A percentile compares a stretch with the other conserved stretches of the same genome.
Evolutionary conservation across 371 early-diverging fungal species (phyloP).

Genomic region (Rhizopus arrhizus): DNA sequence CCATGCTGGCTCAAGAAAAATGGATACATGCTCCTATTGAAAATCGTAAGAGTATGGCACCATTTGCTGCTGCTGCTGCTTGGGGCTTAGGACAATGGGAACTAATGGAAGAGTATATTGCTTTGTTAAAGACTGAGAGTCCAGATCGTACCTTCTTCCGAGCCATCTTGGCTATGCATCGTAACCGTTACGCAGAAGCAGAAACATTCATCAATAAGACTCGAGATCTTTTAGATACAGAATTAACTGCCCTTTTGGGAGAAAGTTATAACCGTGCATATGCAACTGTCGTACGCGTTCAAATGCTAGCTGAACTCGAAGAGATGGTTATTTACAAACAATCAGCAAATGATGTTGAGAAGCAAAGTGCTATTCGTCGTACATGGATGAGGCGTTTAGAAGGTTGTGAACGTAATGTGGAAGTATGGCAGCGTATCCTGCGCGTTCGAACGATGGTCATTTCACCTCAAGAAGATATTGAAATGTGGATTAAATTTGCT

Average conservation of each 20-base stretch:
- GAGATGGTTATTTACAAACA: conserved; percentile 93
- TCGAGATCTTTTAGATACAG: conserved; percentile 86
- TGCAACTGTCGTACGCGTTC: conserved; percentile 84
- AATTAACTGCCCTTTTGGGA: conserved; percentile 85
- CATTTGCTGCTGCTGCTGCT: conserved; percentile 90
- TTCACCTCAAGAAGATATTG: conserved; percentile 89
- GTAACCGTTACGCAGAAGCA: conserved; percentile 80
- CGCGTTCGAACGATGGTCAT: conserved; percentile 89
- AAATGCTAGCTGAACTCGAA: conserved; percentile 96
- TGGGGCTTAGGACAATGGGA: conserved; percentile 95
- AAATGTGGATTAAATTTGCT: conserved; percentile 95
- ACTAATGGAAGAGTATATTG: conserved; percentile 88
- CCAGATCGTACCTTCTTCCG: conserved; percentile 77
- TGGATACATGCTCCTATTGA: conserved; percentile 70
- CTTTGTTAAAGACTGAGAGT: conserved; percentile 76
- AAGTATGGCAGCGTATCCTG: conserved; percentile 94
- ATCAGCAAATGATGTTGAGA: conserved; percentile 77
- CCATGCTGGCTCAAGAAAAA: conserved; percentile 78
- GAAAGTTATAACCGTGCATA: conserved; percentile 97
- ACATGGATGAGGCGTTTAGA: conserved; percentile 88
- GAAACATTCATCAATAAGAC: conserved; percentile 78
- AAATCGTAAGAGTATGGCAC: conserved; percentile 73
- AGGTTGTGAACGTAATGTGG: conserved; percentile 93
- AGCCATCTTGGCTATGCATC: conserved; percentile 87
- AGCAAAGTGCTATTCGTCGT: conserved; percentile 76